Evolutionary conservation across 164 flowering plant species (phyloP), one percentile per base, ranked within the genome.

Genomic region (Vitis cinerea): DNA sequence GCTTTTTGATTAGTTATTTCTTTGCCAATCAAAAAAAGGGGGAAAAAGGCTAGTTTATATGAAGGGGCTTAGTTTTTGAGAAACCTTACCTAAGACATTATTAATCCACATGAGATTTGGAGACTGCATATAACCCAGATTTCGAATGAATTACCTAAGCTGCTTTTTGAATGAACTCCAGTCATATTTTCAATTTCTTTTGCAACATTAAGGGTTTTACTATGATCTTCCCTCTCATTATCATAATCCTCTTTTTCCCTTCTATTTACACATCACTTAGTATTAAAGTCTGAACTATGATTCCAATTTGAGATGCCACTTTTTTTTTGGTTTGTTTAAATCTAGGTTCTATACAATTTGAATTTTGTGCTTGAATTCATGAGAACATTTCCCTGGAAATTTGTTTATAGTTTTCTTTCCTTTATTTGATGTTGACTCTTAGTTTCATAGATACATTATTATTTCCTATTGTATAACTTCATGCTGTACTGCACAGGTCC

Each of bases 401-500:
- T 37, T 0, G 0, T 37, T 37, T 37, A 6, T 37, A 37, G 44
- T 37, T 37, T 37, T 53, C n/a, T 53, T n/a, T 31, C 4, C n/a
- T 61, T 0, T 23, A 60, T 60, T 12, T 47, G 11, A 44, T 6
- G 12, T 37, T 37, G 51, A 51, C 60, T 66, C 15, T 30, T 8
- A 49, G 6, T 53, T 66, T 8, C 37, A 50, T 12, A 50, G 23
- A 29, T 50, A 12, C 23, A 11, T 63, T n/a, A 11, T 63, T n/a
- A 63, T 49, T 61, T 15, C 10, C 29, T 23, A 27, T 53, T 53
- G n/a, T 5, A 13, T 23, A 3, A 15, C 12, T 56, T 37, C n/a
- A 10, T 12, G 68, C 10, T 48, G 61, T 73, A 17, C 37, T 27
- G 4, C 63, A 52, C 80, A 91, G 97, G 92, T 66, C 96, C 92